Evolutionary conservation across 2,329 filamentous ascomycete genomes (phyloP).

Genomic region (Sclerotinia spermophila): DNA sequence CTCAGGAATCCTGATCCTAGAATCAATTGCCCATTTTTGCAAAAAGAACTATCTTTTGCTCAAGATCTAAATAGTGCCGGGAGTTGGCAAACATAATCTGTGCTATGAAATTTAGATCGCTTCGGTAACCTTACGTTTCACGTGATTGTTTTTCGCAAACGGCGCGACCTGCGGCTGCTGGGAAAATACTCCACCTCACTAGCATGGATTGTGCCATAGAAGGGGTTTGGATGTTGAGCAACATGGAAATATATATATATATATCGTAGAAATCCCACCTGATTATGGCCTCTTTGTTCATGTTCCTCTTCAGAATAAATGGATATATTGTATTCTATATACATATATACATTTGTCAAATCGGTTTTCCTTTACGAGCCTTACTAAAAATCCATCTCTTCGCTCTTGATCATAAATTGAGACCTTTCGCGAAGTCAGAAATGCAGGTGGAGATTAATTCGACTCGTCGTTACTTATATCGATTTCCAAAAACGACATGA

Average conservation of each 20-base stretch:
- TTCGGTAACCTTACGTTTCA: not conserved
- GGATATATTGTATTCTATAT: no score
- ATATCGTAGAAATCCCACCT: not conserved
- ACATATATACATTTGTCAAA: not conserved
- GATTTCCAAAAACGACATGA: not conserved
- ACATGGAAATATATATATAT: slow-evolving; percentile 7
- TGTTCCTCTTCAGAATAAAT: not conserved
- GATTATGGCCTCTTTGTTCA: not conserved
- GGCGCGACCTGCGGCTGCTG: slow-evolving; percentile 10
- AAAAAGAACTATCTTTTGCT: slow-evolving; percentile 2
- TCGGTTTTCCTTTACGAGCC: not conserved
- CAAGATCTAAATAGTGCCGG: not conserved
- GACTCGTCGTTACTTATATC: not conserved
- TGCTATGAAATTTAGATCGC: not conserved
- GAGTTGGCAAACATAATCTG: not conserved
- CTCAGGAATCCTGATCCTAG: not conserved
- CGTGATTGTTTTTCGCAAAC: slow-evolving; percentile 6
- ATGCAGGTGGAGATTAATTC: not conserved
- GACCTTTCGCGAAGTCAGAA: not conserved
- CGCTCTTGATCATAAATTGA: not conserved
- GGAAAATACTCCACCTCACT: slow-evolving; percentile 10
- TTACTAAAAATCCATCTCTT: not conserved
- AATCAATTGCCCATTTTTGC: not conserved
- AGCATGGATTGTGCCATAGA: slow-evolving; percentile 5
- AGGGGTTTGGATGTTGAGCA: slow-evolving; percentile 2